phyloP scores from a whole-genome alignment of 768 basidiomycete species.

The Chalciporus piperatus region DNA sequence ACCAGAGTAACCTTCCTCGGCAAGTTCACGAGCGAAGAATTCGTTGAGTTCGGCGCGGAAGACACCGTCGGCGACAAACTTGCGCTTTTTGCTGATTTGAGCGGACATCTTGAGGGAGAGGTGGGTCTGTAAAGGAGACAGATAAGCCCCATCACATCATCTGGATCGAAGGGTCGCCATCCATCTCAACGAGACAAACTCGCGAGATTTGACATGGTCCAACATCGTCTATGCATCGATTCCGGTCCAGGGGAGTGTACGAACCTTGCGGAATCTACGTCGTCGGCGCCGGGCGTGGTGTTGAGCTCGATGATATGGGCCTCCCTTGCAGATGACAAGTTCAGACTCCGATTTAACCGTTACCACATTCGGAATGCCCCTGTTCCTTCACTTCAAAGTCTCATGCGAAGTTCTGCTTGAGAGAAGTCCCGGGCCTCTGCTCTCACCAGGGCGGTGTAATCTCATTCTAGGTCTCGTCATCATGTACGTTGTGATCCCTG shows the following conservation, averaged over 20 bases:
- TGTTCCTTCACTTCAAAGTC: background rate
- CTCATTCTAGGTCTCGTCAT: background rate
- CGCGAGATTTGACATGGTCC: background rate
- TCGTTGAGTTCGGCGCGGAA: conserved; percentile 99
- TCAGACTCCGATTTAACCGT: conserved; percentile 22
- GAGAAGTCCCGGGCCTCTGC: too few species aligned
- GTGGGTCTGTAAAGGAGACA: conserved; percentile 11
- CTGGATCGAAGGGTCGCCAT: conserved; percentile 12
- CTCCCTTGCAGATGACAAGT: conserved; percentile 12
- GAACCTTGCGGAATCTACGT: conserved; percentile 24
- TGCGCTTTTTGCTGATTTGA: conserved; percentile 97
- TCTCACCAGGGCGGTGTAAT: background rate
- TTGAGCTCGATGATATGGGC: conserved; percentile 17
- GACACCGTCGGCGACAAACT: conserved; percentile 98
- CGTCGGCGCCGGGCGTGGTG: conserved; percentile 17
- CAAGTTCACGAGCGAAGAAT: conserved; percentile 97
- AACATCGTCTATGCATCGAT: background rate
- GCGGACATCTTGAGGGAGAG: conserved; percentile 59
- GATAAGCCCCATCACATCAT: conserved; percentile 25
- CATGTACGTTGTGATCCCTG: conserved; percentile 24
- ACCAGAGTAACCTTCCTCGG: conserved; percentile 99
- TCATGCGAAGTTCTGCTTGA: too few species aligned
- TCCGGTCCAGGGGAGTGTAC: conserved; percentile 7
- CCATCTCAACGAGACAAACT: conserved; percentile 14
- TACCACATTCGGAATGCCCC: conserved; percentile 14